Base-by-base conservation (phyloP, 495 filamentous ascomycete species). In the Tirmania nivea region DNA sequence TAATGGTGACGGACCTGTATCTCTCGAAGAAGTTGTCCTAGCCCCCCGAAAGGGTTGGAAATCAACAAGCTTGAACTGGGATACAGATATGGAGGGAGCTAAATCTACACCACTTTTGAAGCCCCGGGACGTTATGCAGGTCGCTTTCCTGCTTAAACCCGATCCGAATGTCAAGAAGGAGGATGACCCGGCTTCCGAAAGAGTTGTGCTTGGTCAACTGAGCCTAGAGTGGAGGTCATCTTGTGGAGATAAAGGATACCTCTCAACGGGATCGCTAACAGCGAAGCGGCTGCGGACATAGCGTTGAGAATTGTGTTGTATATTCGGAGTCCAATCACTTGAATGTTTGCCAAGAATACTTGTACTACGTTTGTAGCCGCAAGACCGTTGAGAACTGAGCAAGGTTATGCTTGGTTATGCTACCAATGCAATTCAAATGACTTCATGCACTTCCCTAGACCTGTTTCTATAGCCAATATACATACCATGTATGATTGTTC, bases 191-290 rank as follows among this genome's bases (percentile, higher is more conserved):
- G 55, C 64, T 7, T 61, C 70, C 39, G 72, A 73, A 56, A 73
- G 71, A 48, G 77, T 80, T 59, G 79, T 78, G 7, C 73, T 97
- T 56, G 90, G 90, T 34, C 80, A 90, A 52, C 68, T 97, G 58
- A 79, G 76, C 37, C 79, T 97, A 47, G 79, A 84, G 56, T 97
- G 90, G 90, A 71, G 86, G 54, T 80, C 80, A 51, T 75, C 81
- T 54, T 88, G 94, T 83, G 90, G 90, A 3, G 88, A 92, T 68
- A 75, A 78, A 57, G 90, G 90, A 6, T 84, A 79, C 60, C 70
- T 97, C 60, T 83, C 77, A 35, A 97, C 90, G 16, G 86, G 45
- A 31, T 31, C 25, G 25, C 25, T 31, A 31, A 31, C 25, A 31
- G 25, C 25, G 25, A 31, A 31, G 25, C 25, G 25, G 25, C 7